phyloP scores from a whole-genome alignment of 2,329 filamentous ascomycete genomes.

The Neopestalotiopsis rosae region DNA sequence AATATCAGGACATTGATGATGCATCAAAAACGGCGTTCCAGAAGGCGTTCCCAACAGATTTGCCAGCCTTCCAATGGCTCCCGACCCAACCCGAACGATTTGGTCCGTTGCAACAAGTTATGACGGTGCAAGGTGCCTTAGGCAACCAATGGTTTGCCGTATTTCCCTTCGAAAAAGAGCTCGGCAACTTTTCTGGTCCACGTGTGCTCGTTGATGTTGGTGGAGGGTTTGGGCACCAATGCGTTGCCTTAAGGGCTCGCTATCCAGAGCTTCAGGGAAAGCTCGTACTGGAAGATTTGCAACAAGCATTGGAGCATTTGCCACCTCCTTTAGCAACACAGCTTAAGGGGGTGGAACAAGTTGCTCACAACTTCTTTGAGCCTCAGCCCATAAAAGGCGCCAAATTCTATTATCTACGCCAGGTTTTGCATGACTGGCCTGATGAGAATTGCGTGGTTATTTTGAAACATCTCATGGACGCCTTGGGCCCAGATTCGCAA shows the following conservation, averaged over 20 bases:
- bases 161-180: conserved; percentile 27
- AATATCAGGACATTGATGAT: conserved; percentile 28
- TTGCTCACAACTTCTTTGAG: conserved; percentile 33
- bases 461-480: conserved; percentile 36
- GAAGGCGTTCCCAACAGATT: conserved; percentile 31
- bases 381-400: conserved; percentile 33
- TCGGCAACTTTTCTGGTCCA: conserved; percentile 23
- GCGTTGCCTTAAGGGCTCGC: background rate
- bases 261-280: conserved; percentile 6
- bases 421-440: conserved; percentile 44
- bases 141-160: conserved; percentile 28
- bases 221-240: conserved; percentile 3
- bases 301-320: conserved; percentile 19
- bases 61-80: conserved; percentile 30
- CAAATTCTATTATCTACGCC: conserved; percentile 43
- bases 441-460: conserved; percentile 39
- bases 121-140: conserved; percentile 30
- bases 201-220: conserved; percentile 10
- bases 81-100: conserved; percentile 27
- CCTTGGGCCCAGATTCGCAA: conserved; percentile 31
- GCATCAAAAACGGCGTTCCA: conserved; percentile 29
- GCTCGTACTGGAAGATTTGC: conserved; percentile 5
- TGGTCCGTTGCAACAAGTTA: conserved; percentile 27
- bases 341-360: conserved; percentile 18
- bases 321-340: conserved; percentile 7